Conservation (phyloP, 495 filamentous ascomycete species). For the Amniculicola lignicola region DNA sequence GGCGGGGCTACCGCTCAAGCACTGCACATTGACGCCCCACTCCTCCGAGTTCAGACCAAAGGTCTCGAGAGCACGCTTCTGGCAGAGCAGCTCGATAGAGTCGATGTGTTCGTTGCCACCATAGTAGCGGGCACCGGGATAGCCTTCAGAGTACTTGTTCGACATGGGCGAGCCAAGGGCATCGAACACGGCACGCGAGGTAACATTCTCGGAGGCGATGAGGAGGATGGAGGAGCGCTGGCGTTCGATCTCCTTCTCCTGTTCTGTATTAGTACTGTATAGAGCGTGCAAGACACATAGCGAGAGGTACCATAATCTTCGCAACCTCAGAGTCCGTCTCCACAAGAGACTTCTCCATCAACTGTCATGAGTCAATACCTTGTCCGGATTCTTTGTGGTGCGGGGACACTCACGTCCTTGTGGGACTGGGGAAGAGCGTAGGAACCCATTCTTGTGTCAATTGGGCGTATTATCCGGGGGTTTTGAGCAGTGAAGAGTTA, state of each 20-base stretch:
- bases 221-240: slow-evolving; percentile 98
- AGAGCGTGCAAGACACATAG: neutral
- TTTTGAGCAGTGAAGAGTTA: too few species aligned
- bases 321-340: slow-evolving; percentile 88
- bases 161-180: slow-evolving; percentile 87
- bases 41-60: slow-evolving; percentile 82
- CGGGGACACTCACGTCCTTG: slow-evolving; percentile 66
- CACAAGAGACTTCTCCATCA: slow-evolving; percentile 84
- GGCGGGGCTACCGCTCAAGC: slow-evolving; percentile 85
- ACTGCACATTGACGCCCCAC: slow-evolving; percentile 99
- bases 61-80: slow-evolving; percentile 87
- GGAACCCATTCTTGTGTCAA: slow-evolving; percentile 44
- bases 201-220: slow-evolving; percentile 93
- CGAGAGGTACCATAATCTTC: slow-evolving; percentile 73
- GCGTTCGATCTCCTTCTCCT: slow-evolving; percentile 93
- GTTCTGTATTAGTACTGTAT: slow-evolving; percentile 21
- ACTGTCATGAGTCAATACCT: slow-evolving; percentile 62
- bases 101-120: slow-evolving; percentile 99
- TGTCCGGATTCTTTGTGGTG: neutral
- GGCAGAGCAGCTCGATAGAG: slow-evolving; percentile 90
- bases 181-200: slow-evolving; percentile 84
- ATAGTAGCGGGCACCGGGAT: slow-evolving; percentile 98
- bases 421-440: slow-evolving; percentile 89
- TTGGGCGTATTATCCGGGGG: too few species aligned
- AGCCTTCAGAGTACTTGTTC: slow-evolving; percentile 99